These are phyloP conservation scores for Triadica sebifera DNA, from an alignment of 345 rosid genomes.

Conservation along the genomic window DNA sequence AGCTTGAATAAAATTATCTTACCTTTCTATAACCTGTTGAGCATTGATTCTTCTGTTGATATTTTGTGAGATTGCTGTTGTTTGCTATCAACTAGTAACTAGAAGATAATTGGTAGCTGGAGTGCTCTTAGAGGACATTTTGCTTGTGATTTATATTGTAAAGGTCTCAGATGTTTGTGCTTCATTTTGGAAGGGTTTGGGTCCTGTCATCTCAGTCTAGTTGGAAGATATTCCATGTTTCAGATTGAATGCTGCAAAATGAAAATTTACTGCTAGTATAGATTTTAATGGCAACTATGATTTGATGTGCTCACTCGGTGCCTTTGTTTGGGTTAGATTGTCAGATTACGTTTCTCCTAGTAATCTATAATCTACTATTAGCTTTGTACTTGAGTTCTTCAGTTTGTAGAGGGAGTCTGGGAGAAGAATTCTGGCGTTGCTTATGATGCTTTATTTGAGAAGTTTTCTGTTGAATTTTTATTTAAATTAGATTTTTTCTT, in stretches of 20 bases:
- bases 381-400: not conserved
- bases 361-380: not conserved
- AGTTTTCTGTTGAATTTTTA: not conserved
- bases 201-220: not conserved
- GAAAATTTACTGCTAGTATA: not conserved
- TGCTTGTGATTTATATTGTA: not conserved
- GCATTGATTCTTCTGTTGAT: too few species aligned
- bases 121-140: not conserved
- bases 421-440: not conserved
- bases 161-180: not conserved
- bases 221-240: not conserved
- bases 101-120: not conserved
- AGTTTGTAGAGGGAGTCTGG: not conserved
- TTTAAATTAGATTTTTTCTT: not conserved
- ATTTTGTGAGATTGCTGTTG: too few species aligned
- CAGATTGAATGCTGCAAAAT: not conserved
- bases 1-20: too few species aligned
- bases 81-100: too few species aligned
- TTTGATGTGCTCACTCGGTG: not conserved
- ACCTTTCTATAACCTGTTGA: too few species aligned
- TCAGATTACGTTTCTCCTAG: not conserved
- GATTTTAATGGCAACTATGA: not conserved
- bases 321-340: not conserved
- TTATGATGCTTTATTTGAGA: not conserved
- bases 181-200: not conserved